Percentiles rank a stretch among this genome's conserved stretches.
Evolutionary conservation across 75 land plant genomes (phyloP).

Genomic region (Sequoiadendron giganteum): DNA sequence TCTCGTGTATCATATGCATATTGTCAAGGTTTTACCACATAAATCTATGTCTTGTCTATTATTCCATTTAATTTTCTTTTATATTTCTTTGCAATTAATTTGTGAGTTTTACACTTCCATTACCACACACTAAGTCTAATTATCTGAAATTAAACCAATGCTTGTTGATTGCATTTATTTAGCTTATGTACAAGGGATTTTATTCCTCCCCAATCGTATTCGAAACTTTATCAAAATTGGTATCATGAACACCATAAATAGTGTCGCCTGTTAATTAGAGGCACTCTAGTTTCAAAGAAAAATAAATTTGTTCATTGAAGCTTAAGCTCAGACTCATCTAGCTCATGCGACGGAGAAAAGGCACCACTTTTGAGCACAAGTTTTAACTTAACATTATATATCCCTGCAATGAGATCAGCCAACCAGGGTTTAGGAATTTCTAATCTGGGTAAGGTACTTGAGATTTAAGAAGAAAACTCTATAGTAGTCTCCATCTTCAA

Average conservation of each 20-base stretch:
- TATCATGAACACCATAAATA: not conserved
- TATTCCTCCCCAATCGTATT: no score
- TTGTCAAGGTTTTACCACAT: no score
- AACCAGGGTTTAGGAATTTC: not conserved
- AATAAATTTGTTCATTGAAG: not conserved
- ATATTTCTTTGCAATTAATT: no score
- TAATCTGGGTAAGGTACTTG: not conserved
- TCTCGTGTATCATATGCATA: no score
- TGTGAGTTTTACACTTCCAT: no score
- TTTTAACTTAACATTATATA: not conserved
- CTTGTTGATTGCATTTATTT: no score
- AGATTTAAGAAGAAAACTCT: not conserved
- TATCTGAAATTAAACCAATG: no score
- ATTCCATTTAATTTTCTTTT: no score
- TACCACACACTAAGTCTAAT: no score
- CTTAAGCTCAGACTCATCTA: not conserved
- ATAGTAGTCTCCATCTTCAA: not conserved
- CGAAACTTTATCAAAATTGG: not conserved
- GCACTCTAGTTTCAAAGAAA: not conserved
- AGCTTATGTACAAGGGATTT: no score
- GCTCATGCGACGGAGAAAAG: not conserved
- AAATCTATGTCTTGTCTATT: no score
- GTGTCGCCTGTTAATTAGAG: not conserved
- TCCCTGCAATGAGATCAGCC: not conserved
- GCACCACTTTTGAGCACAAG: not conserved